Base-by-base conservation (phyloP, 768 basidiomycete species). In the Termitomyces titanicus region DNA sequence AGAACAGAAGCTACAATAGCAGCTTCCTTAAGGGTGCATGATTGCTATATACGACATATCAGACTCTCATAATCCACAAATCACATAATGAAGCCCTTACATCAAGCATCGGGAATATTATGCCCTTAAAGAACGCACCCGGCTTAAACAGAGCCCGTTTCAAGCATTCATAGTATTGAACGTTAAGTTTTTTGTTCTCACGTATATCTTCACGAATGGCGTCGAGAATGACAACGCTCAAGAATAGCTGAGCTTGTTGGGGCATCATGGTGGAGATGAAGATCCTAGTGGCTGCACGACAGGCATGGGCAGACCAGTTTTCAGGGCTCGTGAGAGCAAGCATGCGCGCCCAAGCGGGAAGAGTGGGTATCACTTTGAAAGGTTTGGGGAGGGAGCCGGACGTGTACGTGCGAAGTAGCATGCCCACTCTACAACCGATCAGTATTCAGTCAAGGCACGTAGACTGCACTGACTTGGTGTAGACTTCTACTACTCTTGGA, bases 191-290 rank as follows among this genome's bases (percentile, higher is more conserved):
- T 61, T 92, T 88, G 67, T 93, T 85, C 56, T 84, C 80, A 54
- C 77, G 77, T 60, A 99, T 96, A 69, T 98, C 92, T 59, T 92
- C 89, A 39, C 94, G 78, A 48, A 97, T 85, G 34, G 91, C 88
- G 60, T 95, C 92, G 17, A 98, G 79, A 7, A 99, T 74, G 38
- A 98, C 93, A 31, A 94, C 93, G 59, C 94, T 85, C 53, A 97
- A 79, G 74, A 92, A 99, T 13, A 98, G 76, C 64, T 95, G 89
- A 7, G 92, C 94, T 70, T 98, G 94, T 42, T 86, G 82, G 8
- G 95, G 95, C 67, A 98, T 98, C 84, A 99, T 89, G 62, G 88
- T 97, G 9, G 97, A 96, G 40, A 98, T 89, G 66, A 98, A 95
- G 51, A 95, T 95, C 61, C 88, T 86, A 18, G 96, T 97, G 13